These are phyloP conservation scores for Penicillium turbatum DNA, from an alignment of 495 filamentous ascomycete genomes.

Conservation along the genomic window DNA sequence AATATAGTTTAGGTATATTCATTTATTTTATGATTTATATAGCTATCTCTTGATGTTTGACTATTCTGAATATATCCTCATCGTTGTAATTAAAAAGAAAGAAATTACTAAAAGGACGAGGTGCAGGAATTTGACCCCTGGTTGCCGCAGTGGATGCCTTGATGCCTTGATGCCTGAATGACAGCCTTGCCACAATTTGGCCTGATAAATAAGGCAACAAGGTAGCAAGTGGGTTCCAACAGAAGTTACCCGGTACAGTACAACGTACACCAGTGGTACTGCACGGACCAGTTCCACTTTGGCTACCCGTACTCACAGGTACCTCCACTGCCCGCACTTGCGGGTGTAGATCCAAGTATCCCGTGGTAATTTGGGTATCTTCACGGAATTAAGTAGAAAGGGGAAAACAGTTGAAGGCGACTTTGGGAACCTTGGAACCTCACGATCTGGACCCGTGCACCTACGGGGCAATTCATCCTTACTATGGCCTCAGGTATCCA, in stretches of 20 bases:
- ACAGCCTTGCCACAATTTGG: not conserved
- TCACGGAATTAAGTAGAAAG: not conserved
- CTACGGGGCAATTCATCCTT: too few species aligned
- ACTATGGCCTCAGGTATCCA: too few species aligned
- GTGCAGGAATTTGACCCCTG: not conserved
- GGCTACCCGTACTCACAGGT: slow-evolving; percentile 10
- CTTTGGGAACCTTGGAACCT: not conserved
- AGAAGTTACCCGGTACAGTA: not conserved
- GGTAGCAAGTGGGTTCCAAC: too few species aligned
- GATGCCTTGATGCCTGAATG: slow-evolving; percentile 1
- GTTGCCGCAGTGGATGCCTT: not conserved
- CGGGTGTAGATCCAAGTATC: slow-evolving; percentile 14
- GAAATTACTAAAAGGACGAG: not conserved
- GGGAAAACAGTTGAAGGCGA: not conserved
- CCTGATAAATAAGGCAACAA: not conserved
- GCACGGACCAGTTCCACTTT: slow-evolving; percentile 1
- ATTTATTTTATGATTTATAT: not conserved
- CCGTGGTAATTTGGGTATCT: not conserved
- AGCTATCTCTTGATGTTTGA: not conserved
- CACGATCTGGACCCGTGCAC: not conserved
- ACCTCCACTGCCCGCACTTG: slow-evolving; percentile 9
- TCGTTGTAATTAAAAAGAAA: not conserved
- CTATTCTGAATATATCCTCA: not conserved
- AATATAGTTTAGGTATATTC: too few species aligned
- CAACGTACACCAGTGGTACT: not conserved